Evolutionary conservation across 441 rosid genomes (phyloP).

Genomic region (Kokia cookei): DNA sequence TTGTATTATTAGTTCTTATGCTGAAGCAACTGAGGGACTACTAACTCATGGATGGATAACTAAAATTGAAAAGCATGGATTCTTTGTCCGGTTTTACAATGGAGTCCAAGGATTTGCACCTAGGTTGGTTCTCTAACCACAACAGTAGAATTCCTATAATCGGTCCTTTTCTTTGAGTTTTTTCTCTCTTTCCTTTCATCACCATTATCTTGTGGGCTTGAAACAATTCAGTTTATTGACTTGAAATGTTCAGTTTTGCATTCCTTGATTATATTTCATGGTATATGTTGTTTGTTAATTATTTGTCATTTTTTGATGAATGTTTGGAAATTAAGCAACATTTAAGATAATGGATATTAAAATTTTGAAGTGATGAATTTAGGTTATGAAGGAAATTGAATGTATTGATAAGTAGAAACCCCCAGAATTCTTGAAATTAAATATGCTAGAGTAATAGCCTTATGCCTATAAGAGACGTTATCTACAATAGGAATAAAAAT

Average conservation of each 20-base stretch:
- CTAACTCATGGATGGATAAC: conserved; percentile 98
- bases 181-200: neutral
- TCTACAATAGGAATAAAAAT: neutral
- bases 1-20: conserved; percentile 73
- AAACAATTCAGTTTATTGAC: neutral
- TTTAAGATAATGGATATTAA: neutral
- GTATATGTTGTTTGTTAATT: neutral
- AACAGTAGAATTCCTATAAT: neutral
- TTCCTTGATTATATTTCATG: neutral
- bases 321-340: neutral
- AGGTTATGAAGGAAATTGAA: neutral
- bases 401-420: neutral
- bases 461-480: neutral
- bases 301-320: neutral
- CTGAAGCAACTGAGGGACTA: conserved; percentile 82
- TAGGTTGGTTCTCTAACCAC: conserved; percentile 42
- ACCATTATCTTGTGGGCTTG: neutral
- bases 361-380: neutral
- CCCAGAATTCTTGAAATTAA: neutral
- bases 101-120: conserved; percentile 98
- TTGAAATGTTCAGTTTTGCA: neutral
- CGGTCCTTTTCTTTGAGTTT: neutral
- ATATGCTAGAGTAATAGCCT: neutral
- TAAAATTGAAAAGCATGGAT: conserved; percentile 93
- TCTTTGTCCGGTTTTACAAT: conserved; percentile 93